Base-by-base conservation (phyloP, 169 alveolate species). In the Cryptosporidium ubiquitum region DNA sequence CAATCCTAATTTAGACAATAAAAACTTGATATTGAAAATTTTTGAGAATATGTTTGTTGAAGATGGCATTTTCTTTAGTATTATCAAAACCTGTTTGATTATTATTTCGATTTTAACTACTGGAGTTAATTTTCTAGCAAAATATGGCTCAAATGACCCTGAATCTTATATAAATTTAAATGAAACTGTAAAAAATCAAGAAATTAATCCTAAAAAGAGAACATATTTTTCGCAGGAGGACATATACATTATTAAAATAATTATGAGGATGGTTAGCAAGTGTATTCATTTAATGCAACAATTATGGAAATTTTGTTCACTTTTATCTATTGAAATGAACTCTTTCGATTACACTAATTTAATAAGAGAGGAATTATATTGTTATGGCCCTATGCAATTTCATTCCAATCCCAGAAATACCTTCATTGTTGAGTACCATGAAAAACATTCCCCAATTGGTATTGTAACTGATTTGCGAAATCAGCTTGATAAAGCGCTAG, bases 41-140 rank as follows among this genome's bases (percentile, higher is more conserved):
- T 18, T 71, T 42, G 69, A 71, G 35, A 16, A 44, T 26, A n/a
- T 71, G 47, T 71, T 71, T 71, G 47, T 70, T 23, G 57, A 71
- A 10, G 69, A 71, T 51, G 69, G 69, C 10, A 10, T 71, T 52
- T 71, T 71, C 33, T 5, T 20, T 16, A 35, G 31, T 1, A 71
- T 71, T 10, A 14, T 71, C 18, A 49, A 29, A 44, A 18, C 44
- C 2, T 44, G 40, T 3, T 42, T 71, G 16, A 71, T 52, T 12
- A 26, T 49, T 51, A 33, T 71, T 52, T 42, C 57, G 12, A 71
- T 71, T 1, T 51, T 71, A 6, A 14, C 70, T 33, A 29, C 69
- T 7, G 85, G 42, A 33, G 31, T 52, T n/a, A 71, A 31, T 16
- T 35, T 64, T 5, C 5, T 64, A 37, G 42, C 42, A 33, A 33